Evolutionary conservation across 208 protist species (phyloP).

Genomic region (Acanthamoeba triangularis): DNA sequence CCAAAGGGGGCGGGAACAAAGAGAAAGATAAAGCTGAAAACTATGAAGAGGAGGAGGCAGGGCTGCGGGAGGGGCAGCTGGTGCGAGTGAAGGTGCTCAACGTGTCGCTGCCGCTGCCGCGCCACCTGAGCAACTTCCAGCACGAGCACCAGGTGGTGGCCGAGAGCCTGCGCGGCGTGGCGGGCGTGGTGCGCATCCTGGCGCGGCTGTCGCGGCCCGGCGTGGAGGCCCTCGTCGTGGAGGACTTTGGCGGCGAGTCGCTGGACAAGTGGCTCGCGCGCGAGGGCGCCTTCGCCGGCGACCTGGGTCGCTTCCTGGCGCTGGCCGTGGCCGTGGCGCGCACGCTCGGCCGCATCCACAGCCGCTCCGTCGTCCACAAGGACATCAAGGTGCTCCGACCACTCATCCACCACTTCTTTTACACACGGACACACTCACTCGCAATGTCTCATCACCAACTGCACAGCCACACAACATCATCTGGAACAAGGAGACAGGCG

Average conservation of each 20-base stretch:
- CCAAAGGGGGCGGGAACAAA: too few species aligned
- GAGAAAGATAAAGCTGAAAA: too few species aligned
- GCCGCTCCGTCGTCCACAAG: slow-evolving; percentile 44
- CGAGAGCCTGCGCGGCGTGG: not conserved
- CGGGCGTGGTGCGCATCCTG: not conserved
- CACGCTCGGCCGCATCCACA: slow-evolving; percentile 23
- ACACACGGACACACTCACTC: too few species aligned
- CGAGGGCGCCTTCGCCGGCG: not conserved
- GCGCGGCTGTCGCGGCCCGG: not conserved
- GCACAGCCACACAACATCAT: slow-evolving; percentile 32
- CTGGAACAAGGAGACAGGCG: slow-evolving; percentile 41
- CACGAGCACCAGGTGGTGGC: slow-evolving; percentile 46
- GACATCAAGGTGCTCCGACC: slow-evolving; percentile 31
- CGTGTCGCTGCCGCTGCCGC: slow-evolving; percentile 52
- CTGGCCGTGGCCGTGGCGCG: not conserved
- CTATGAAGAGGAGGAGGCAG: too few species aligned
- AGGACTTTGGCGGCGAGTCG: slow-evolving; percentile 58
- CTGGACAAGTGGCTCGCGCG: slow-evolving; percentile 64
- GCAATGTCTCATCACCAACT: not conserved
- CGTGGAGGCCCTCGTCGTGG: slow-evolving; percentile 41
- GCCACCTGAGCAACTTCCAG: slow-evolving; percentile 63
- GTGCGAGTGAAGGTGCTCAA: slow-evolving; percentile 49
- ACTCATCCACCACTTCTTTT: not conserved
- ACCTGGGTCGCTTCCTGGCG: not conserved
- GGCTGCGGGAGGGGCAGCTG: not conserved